Percentiles rank a stretch among this genome's conserved stretches.
Evolutionary conservation across 495 filamentous ascomycete genomes (phyloP).

Genomic region (Penicillium chermesinum): DNA sequence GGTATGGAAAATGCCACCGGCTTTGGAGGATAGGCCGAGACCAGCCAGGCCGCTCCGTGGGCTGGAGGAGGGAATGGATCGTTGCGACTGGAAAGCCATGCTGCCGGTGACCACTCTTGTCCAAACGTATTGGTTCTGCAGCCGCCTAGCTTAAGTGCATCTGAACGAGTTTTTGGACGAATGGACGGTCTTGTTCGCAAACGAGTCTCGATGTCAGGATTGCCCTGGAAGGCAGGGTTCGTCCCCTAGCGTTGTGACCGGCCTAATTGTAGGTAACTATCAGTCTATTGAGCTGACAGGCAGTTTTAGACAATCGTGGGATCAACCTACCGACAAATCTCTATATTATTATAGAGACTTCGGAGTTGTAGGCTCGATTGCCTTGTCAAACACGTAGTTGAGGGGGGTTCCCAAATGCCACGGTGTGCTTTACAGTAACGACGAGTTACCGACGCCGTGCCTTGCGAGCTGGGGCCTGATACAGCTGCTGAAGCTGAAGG

Average conservation of each 20-base stretch:
- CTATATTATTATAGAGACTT: no score
- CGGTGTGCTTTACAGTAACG: slow-evolving; percentile 11
- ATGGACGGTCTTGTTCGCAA: slow-evolving; percentile 4
- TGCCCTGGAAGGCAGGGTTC: not conserved
- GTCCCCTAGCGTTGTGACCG: not conserved
- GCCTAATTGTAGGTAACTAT: not conserved
- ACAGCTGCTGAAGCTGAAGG: not conserved
- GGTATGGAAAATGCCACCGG: slow-evolving; percentile 49
- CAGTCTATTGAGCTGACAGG: no score
- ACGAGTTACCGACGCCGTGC: not conserved
- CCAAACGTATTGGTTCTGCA: not conserved
- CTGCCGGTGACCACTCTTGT: not conserved
- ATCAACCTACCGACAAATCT: no score
- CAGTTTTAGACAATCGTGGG: no score
- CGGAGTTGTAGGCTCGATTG: not conserved
- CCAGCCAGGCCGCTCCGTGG: slow-evolving; percentile 39
- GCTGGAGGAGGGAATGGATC: slow-evolving; percentile 4
- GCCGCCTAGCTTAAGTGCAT: slow-evolving; percentile 10
- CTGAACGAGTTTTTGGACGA: not conserved
- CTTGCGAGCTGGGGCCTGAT: not conserved
- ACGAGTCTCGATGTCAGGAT: not conserved
- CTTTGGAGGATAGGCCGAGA: slow-evolving; percentile 39
- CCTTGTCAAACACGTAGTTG: not conserved
- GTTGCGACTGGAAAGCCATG: slow-evolving; percentile 18
- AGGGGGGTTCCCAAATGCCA: slow-evolving; percentile 6